Evolutionary conservation across 1,139 yeast species (phyloP), one percentile per base, ranked within the genome.

Genomic region (Magnusiomyces suaveolens): DNA sequence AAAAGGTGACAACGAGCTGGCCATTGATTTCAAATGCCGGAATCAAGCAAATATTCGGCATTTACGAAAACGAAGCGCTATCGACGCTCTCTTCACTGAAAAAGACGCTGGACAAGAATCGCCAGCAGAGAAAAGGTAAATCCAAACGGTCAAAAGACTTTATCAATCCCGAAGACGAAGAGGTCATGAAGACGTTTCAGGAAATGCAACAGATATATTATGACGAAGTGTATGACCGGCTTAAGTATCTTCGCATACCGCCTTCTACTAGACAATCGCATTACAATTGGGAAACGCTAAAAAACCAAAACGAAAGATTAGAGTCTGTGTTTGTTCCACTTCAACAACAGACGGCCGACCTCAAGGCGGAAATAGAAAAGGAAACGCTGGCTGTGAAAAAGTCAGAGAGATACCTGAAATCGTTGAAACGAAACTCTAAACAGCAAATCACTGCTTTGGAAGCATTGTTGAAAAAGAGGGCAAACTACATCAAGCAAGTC

Each of bases 251-350:
- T 1, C 60, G 60, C 2, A 63, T 63, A 1, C 66, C 66, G 6
- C 62, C 61, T 1, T 50, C 53, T 6, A 59, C 64, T 2, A 54
- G 59, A 14, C 61, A 62, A 29, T 29, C 54, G 18, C 62, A 60
- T 48, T 62, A 57, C 50, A 58, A 54, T 39, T 56, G 56, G 43
- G 63, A 59, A 29, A 48, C 48, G 14, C 51, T 62, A 43, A 47
- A 56, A 39, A 54, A 52, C 32, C 63, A 60, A 48, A 57, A 58
- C 32, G 57, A 51, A 12, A 59, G 55, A 26, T 53, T 63, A 36
- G 65, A 64, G 48, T 51, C 57, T 3, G 62, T 62, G 12, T 48
- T 64, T 43, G 57, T 58, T 43, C 62, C 63, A 12, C 52, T 61
- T 43, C 46, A 60, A 50, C 63, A 62, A 46, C 66, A 63, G 38